These are phyloP conservation scores for Myxozyma nipponensis DNA, from an alignment of 805 yeast genomes.

Conservation along the genomic window DNA sequence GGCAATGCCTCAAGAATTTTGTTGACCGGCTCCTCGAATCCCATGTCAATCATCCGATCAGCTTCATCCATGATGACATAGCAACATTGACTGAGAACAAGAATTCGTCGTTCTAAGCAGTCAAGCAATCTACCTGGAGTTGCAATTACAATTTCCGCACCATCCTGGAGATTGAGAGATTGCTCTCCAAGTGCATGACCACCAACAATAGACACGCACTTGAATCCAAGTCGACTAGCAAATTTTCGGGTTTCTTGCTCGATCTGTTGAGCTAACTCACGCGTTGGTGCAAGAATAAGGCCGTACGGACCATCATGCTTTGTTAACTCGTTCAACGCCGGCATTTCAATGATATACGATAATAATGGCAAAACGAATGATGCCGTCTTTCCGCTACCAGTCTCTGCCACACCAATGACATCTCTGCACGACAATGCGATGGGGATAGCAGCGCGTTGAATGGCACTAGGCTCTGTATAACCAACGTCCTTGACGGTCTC, in stretches of 20 bases:
- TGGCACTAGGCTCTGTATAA: slow-evolving; percentile 75
- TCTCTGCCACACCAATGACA: slow-evolving; percentile 86
- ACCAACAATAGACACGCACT: slow-evolving; percentile 69
- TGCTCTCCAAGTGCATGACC: slow-evolving; percentile 84
- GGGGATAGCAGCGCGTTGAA: slow-evolving; percentile 87
- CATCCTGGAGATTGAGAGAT: slow-evolving; percentile 51
- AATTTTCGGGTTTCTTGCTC: slow-evolving; percentile 60
- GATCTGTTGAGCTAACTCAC: slow-evolving; percentile 90
- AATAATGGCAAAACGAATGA: slow-evolving; percentile 75
- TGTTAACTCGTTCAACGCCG: slow-evolving; percentile 46
- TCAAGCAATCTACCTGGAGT: slow-evolving; percentile 93
- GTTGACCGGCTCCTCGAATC: slow-evolving; percentile 78
- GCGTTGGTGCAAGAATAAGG: slow-evolving; percentile 80
- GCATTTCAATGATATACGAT: slow-evolving; percentile 48
- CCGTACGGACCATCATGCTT: slow-evolving; percentile 66
- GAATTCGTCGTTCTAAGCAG: slow-evolving; percentile 62
- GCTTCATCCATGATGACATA: slow-evolving; percentile 88
- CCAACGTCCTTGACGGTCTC: slow-evolving; percentile 36
- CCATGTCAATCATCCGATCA: slow-evolving; percentile 92
- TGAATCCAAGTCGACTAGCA: slow-evolving; percentile 38
- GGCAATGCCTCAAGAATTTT: slow-evolving; percentile 58
- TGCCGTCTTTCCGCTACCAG: slow-evolving; percentile 94
- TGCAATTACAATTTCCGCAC: slow-evolving; percentile 79
- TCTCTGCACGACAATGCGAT: slow-evolving; percentile 57
- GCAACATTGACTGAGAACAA: slow-evolving; percentile 57